Conservation (phyloP, 306 rosid genomes). For the Castanopsis chinensis region DNA sequence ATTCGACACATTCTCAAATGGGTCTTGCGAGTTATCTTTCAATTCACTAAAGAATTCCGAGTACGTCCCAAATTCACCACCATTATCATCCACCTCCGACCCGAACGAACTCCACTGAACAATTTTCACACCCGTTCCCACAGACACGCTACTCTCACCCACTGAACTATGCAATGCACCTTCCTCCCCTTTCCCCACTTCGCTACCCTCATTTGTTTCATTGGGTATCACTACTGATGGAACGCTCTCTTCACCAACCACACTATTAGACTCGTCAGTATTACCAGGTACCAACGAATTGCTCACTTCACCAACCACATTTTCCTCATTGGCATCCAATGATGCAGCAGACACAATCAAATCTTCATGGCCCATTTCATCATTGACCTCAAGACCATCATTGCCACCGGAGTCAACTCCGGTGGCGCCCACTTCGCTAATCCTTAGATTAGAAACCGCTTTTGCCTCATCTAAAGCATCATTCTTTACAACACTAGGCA, state of each 20-base stretch:
- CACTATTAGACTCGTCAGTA: constrained; percentile 28
- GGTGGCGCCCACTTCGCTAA: constrained; percentile 27
- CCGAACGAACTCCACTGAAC: constrained; percentile 77
- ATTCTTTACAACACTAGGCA: constrained; percentile 25
- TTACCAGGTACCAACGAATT: constrained; percentile 17
- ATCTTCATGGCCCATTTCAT: constrained; percentile 25
- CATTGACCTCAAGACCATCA: constrained; percentile 6
- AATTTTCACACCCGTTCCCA: constrained; percentile 49
- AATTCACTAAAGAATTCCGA: constrained; percentile 76
- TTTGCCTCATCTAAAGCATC: constrained; percentile 56
- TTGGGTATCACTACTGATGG: neutral
- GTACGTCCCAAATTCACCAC: constrained; percentile 51
- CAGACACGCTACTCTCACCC: constrained; percentile 20
- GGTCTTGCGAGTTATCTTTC: constrained; percentile 41
- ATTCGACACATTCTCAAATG: constrained; percentile 18
- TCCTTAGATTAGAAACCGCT: constrained; percentile 50
- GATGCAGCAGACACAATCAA: constrained; percentile 7
- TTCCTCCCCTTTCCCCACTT: constrained; percentile 33
- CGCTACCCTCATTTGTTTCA: constrained; percentile 8
- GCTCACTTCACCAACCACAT: constrained; percentile 6
- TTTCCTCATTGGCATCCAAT: constrained; percentile 20
- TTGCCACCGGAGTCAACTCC: constrained; percentile 7
- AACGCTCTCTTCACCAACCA: neutral
- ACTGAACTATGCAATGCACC: constrained; percentile 5
- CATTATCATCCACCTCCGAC: constrained; percentile 46